Percentiles rank a stretch among this genome's conserved stretches.
Conservation (phyloP, 768 basidiomycete genomes). For the Hemileccinum rubropunctum region DNA sequence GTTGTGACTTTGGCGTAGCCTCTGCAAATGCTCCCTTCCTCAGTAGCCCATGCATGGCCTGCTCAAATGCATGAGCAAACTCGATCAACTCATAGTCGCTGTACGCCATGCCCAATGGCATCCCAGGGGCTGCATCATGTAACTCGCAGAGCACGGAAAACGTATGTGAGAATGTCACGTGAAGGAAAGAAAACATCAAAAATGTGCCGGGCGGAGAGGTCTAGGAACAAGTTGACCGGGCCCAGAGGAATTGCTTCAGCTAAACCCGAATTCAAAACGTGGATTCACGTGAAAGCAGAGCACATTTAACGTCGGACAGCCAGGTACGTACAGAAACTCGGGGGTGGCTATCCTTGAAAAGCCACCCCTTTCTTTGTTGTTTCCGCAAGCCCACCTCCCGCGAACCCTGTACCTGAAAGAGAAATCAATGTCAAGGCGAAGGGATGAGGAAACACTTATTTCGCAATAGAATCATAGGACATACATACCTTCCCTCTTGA, state of each 20-base stretch:
- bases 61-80: slow-evolving; percentile 50
- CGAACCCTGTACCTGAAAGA: slow-evolving; percentile 80
- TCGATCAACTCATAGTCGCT: slow-evolving; percentile 42
- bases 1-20: slow-evolving; percentile 57
- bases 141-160: too few species aligned
- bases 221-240: not conserved
- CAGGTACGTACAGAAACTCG: slow-evolving; percentile 1
- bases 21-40: slow-evolving; percentile 44
- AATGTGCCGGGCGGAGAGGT: not conserved
- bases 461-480: not conserved
- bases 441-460: not conserved
- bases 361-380: slow-evolving; percentile 75
- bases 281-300: slow-evolving; percentile 1
- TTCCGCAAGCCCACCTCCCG: slow-evolving; percentile 93
- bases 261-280: not conserved
- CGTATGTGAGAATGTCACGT: too few species aligned
- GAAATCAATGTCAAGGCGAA: slow-evolving; percentile 2
- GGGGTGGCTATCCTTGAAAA: slow-evolving; percentile 67
- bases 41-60: slow-evolving; percentile 52
- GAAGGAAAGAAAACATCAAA: too few species aligned
- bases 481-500: slow-evolving; percentile 81
- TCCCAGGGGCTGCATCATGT: slow-evolving; percentile 31
- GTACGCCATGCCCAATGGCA: slow-evolving; percentile 45
- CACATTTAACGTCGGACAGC: not conserved
- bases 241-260: not conserved